Evolutionary conservation across 345 rosid species (phyloP).

Genomic region (Melaleuca quinquenervia): DNA sequence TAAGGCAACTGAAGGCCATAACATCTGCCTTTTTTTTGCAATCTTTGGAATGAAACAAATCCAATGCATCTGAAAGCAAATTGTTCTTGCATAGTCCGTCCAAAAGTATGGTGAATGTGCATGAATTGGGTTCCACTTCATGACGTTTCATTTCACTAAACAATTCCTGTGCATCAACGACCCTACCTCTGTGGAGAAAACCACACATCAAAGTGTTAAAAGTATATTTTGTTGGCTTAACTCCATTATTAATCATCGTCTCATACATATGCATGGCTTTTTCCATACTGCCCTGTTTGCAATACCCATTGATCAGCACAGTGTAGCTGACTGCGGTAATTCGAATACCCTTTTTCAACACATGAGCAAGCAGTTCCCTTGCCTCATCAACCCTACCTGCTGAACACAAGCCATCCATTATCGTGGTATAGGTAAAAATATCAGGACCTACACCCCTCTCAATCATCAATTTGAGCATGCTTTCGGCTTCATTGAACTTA

Average conservation of each 20-base stretch:
- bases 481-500: conserved; percentile 6
- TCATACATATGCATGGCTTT: conserved; percentile 2
- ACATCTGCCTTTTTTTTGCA: neutral
- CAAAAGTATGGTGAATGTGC: neutral
- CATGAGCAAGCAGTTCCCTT: neutral
- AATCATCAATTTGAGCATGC: conserved; percentile 1
- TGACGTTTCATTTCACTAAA: conserved; percentile 6
- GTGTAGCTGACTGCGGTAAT: conserved; percentile 4
- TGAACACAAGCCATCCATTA: conserved; percentile 8
- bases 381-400: conserved; percentile 1
- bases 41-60: conserved; percentile 1
- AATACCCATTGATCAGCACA: conserved; percentile 4
- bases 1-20: conserved; percentile 7
- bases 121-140: neutral
- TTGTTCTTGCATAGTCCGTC: conserved; percentile 18
- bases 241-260: conserved; percentile 1
- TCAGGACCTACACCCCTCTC: conserved; percentile 1
- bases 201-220: conserved; percentile 3
- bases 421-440: neutral
- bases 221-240: conserved; percentile 4
- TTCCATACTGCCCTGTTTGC: neutral
- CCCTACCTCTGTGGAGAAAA: conserved; percentile 5
- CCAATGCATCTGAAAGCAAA: conserved; percentile 9
- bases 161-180: conserved; percentile 5
- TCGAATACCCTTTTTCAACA: conserved; percentile 1